Base-by-base conservation (phyloP, 177 flowering plant genomes). In the Telopea speciosissima region DNA sequence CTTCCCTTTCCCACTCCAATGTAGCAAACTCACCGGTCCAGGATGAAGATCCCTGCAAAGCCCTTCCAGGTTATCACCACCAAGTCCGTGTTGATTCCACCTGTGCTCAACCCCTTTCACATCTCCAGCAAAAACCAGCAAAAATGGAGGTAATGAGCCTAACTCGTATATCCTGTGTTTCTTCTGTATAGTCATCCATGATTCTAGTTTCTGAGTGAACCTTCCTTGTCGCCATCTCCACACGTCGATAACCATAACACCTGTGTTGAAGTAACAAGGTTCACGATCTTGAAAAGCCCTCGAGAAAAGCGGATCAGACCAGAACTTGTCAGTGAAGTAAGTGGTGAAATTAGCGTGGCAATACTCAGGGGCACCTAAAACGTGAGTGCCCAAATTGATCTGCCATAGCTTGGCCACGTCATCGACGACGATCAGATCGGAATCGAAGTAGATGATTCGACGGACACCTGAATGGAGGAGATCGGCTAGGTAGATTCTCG, bases 1-100 rank as follows among this genome's bases (percentile, higher is more conserved):
- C 76, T 92, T 92, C 11, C 98, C 97, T 67, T 92, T 92, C 8
- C 97, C 97, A 60, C 96, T 90, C 97, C 97, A 92, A 68, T 92
- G 93, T 21, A 90, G 77, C 68, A 92, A 70, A 68, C 98, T 92
- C 22, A 87, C 98, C 49, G 97, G 89, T 4, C 98, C 98, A 2
- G 94, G 94, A 68, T 93, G 98, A 8, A 93, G 81, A 73, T 85
- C 80, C 70, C 98, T 69, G 52, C 98, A 93, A 69, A 81, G 49
- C 14, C 98, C 98, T 60, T 80, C 74, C 8, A 88, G 66, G 62
- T 93, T 93, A 62, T 93, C 98, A 0, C 98, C 98, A 5, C 98
- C 98, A 3, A 93, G 84, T 0, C 98, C 98, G 71, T 93, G 98
- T 68, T 93, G 98, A 79, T 93, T 93, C 98, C 98, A 93, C 65